A percentile compares a stretch with the other conserved stretches of the same genome.
Evolutionary conservation across 331 rosid species (phyloP).

Genomic region (Acacia pycnantha): DNA sequence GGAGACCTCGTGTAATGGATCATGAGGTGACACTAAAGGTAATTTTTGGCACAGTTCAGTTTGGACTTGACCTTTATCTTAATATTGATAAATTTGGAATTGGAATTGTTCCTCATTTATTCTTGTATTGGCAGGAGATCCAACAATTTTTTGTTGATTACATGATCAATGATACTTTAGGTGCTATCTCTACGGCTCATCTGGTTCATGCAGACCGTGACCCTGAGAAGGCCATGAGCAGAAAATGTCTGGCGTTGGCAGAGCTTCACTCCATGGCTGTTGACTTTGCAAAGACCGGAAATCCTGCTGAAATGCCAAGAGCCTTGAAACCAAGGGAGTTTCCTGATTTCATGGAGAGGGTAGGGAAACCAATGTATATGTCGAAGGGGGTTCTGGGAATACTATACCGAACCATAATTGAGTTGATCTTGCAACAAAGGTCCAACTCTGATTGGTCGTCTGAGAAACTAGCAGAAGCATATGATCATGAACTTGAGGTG

Average conservation of each 20-base stretch:
- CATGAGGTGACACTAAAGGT: conserved; percentile 84
- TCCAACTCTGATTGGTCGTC: conserved; percentile 49
- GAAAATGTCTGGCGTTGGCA: conserved; percentile 80
- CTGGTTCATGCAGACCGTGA: conserved; percentile 84
- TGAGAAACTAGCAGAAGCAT: conserved; percentile 48
- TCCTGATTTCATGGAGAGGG: conserved; percentile 95
- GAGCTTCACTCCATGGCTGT: conserved; percentile 93
- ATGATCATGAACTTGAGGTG: conserved; percentile 65
- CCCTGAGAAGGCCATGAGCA: conserved; percentile 63
- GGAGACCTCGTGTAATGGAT: conserved; percentile 85
- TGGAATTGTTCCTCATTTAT: conserved; percentile 24
- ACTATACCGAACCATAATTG: conserved; percentile 54
- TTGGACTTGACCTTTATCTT: not conserved
- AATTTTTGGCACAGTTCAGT: not conserved
- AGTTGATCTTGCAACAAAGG: conserved; percentile 38
- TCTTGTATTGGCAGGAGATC: conserved; percentile 62
- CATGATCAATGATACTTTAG: conserved; percentile 90
- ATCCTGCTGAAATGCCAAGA: conserved; percentile 92
- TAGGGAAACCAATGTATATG: conserved; percentile 67
- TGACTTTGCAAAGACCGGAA: conserved; percentile 95
- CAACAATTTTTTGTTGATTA: conserved; percentile 86
- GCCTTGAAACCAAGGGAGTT: conserved; percentile 66
- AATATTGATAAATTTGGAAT: conserved; percentile 9
- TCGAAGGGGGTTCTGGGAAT: conserved; percentile 73
- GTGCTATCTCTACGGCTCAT: conserved; percentile 94